These are phyloP conservation scores for Polyporus arcularius DNA, from an alignment of 768 basidiomycete genomes.

Conservation along the genomic window DNA sequence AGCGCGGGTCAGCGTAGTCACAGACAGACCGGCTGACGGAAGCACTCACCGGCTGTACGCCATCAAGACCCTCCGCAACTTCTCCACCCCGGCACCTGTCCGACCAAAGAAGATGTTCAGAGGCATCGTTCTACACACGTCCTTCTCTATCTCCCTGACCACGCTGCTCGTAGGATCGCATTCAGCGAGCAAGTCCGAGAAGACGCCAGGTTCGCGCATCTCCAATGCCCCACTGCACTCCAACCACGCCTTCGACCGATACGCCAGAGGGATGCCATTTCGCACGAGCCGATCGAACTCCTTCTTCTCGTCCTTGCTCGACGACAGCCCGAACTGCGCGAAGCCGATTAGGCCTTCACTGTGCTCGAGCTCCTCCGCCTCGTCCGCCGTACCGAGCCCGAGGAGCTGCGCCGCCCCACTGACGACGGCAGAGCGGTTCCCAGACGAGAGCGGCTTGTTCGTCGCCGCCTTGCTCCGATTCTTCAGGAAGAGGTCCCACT, in stretches of 20 bases:
- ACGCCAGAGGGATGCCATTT: constrained; percentile 83
- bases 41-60: constrained; percentile 88
- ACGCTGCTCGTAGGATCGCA: constrained; percentile 49
- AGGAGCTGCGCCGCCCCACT: constrained; percentile 63
- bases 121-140: constrained; percentile 90
- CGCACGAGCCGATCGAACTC: constrained; percentile 83
- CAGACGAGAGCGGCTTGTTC: constrained; percentile 25
- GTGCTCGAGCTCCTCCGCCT: constrained; percentile 77
- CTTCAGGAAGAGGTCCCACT: constrained; percentile 89
- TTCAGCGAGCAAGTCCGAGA: constrained; percentile 76
- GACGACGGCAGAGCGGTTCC: constrained; percentile 17
- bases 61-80: constrained; percentile 83
- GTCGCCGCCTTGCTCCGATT: constrained; percentile 55
- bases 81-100: constrained; percentile 91
- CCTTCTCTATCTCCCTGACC: constrained; percentile 90
- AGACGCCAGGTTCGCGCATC: constrained; percentile 88
- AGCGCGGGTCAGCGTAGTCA: not conserved
- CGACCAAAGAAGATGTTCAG: constrained; percentile 96
- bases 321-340: constrained; percentile 79
- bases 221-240: constrained; percentile 95
- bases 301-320: constrained; percentile 68
- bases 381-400: constrained; percentile 62
- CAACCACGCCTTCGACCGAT: constrained; percentile 87
- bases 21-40: not conserved
- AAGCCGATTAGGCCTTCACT: constrained; percentile 89